Evolutionary conservation across 2,329 filamentous ascomycete genomes (phyloP).

Genomic region (Metarhizium album): DNA sequence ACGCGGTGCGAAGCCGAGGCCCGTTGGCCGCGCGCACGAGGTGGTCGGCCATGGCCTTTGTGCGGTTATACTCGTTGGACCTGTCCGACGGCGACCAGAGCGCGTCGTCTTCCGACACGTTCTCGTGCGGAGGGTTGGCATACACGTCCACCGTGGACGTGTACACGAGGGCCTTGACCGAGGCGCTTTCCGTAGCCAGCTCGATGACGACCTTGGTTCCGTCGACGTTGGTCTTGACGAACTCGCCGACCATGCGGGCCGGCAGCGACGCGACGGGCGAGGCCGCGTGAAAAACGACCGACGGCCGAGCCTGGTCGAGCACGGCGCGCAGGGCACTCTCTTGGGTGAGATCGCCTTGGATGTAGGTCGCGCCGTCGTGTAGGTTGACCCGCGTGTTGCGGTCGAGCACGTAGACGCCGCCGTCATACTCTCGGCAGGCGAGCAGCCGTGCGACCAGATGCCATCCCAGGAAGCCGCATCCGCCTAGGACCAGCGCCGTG

Average conservation of each 20-base stretch:
- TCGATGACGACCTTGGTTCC: conserved; percentile 20
- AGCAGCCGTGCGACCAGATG: conserved; percentile 19
- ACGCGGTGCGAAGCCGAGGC: conserved; percentile 13
- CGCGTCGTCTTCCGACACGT: conserved; percentile 15
- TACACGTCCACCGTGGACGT: conserved; percentile 21
- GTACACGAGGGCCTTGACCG: conserved; percentile 20
- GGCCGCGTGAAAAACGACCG: conserved; percentile 21
- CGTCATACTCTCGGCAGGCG: conserved; percentile 10
- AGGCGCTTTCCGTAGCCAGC: conserved; percentile 9
- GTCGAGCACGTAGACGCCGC: conserved; percentile 13
- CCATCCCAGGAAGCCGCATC: conserved; percentile 23
- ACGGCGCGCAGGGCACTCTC: conserved; percentile 4
- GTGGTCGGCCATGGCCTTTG: conserved; percentile 22
- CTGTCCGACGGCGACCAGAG: conserved; percentile 13
- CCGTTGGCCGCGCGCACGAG: conserved; percentile 20
- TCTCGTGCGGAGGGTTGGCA: conserved; percentile 13
- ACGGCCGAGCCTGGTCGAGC: conserved; percentile 14
- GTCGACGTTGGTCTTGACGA: conserved; percentile 18
- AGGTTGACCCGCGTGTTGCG: conserved; percentile 10
- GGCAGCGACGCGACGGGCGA: conserved; percentile 18
- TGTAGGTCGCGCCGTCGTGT: conserved; percentile 15
- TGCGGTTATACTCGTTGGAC: conserved; percentile 17
- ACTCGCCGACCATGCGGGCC: conserved; percentile 8
- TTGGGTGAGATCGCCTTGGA: conserved; percentile 17
- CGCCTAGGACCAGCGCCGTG: conserved; percentile 17